Percentiles rank a stretch among this genome's conserved stretches.
These are phyloP conservation scores for Ustilago esculenta DNA, from an alignment of 1,284 basidiomycete species.

Conservation along the genomic window DNA sequence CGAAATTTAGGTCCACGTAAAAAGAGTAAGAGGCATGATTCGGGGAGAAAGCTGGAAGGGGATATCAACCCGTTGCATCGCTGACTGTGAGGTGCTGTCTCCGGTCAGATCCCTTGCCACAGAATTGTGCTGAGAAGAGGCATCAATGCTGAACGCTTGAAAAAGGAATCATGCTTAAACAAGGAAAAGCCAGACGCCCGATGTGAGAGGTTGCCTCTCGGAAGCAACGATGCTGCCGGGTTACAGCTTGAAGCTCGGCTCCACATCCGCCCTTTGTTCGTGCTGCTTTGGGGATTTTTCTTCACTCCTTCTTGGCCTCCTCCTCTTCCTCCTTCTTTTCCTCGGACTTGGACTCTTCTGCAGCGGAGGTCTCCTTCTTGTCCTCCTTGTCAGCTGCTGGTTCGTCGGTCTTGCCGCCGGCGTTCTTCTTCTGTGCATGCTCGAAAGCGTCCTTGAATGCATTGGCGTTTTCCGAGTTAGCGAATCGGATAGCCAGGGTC, in stretches of 20 bases:
- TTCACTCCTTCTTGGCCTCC: constrained; percentile 30
- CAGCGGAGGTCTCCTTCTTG: constrained; percentile 27
- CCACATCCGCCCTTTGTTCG: too few relatives aligned
- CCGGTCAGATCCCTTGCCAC: too few relatives aligned
- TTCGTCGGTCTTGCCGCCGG: constrained; percentile 27
- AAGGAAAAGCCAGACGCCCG: too few relatives aligned
- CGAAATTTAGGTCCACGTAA: too few relatives aligned
- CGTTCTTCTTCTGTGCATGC: constrained; percentile 58
- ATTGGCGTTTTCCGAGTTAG: constrained; percentile 81
- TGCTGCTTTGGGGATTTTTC: background rate
- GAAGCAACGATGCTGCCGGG: constrained; percentile 6
- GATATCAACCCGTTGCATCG: constrained; percentile 32
- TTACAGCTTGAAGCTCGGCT: constrained; percentile 39
- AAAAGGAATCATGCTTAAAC: too few relatives aligned
- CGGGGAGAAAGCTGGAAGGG: constrained; percentile 18
- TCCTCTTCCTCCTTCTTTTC: constrained; percentile 40
- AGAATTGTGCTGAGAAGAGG: too few relatives aligned
- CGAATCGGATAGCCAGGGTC: constrained; percentile 97
- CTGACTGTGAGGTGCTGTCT: too few relatives aligned
- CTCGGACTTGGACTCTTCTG: too few relatives aligned
- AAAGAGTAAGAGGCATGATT: background rate
- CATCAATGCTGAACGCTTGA: too few relatives aligned
- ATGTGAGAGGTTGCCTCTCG: too few relatives aligned
- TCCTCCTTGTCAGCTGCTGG: constrained; percentile 24
- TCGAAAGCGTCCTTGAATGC: constrained; percentile 66